Evolutionary conservation across 83 land plant species (phyloP), one percentile per base, ranked within the genome.

Genomic region (Thuja plicata): DNA sequence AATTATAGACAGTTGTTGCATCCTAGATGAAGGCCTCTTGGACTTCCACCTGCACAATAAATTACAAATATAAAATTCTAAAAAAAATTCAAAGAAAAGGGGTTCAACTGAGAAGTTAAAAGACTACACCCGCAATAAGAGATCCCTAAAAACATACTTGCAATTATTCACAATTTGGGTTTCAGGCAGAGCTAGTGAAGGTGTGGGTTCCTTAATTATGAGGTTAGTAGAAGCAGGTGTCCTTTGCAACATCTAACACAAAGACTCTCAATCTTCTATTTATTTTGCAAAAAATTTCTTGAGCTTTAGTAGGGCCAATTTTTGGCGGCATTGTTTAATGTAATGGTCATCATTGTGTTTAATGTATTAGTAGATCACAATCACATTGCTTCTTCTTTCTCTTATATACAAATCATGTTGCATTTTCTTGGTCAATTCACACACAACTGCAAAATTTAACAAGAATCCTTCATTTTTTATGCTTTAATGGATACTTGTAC

Each of bases 251-350:
- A 87, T 80, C 71, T 79, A 71, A n/a, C 88, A 89, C 41, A 93
- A 77, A 66, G 54, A 52, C 38, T 94, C 95, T 92, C 95, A 94
- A 19, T 88, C 89, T 35, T 52, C 77, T n/a, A 94, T 88, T 87
- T 92, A 93, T 66, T 19, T 52, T 85, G 11, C 24, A 81, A 91
- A 94, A 74, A 24, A 60, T 7, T 81, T 85, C 24, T 87, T 88
- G 5, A 94, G 79, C 83, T 85, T 88, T 41, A 92, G n/a, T n/a
- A n/a, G n/a, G n/a, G n/a, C n/a, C n/a, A n/a, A n/a, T n/a, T n/a
- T n/a, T n/a, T n/a, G n/a, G n/a, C n/a, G n/a, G n/a, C n/a, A n/a
- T n/a, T n/a, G n/a, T n/a, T n/a, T n/a, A n/a, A n/a, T n/a, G n/a
- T n/a, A n/a, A n/a, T n/a, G n/a, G n/a, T n/a, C n/a, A n/a, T n/a